These are phyloP conservation scores for Cyphellophora europaea DNA, from an alignment of 2,329 filamentous ascomycete genomes.

Conservation along the genomic window DNA sequence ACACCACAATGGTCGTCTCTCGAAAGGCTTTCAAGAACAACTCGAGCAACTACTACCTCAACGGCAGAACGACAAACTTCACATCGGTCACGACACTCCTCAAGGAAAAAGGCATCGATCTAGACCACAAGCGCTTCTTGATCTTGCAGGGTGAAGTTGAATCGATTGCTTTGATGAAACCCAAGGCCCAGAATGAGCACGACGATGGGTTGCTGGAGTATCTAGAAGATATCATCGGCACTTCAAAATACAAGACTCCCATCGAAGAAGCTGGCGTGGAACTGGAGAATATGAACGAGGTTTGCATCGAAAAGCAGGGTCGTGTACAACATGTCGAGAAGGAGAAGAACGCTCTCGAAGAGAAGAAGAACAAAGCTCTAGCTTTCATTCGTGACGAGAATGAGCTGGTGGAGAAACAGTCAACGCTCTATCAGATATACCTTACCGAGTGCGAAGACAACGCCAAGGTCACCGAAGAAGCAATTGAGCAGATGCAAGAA, in stretches of 20 bases:
- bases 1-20: conserved; percentile 80
- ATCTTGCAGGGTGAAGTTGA: conserved; percentile 97
- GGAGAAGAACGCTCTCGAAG: conserved; percentile 83
- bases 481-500: conserved; percentile 80
- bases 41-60: conserved; percentile 96
- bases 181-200: conserved; percentile 89
- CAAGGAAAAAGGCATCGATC: conserved; percentile 78
- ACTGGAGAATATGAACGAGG: conserved; percentile 85
- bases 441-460: conserved; percentile 84
- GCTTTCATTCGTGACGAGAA: conserved; percentile 89
- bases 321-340: conserved; percentile 97
- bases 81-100: conserved; percentile 82
- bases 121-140: conserved; percentile 96
- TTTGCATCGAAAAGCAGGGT: conserved; percentile 88
- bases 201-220: conserved; percentile 95
- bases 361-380: conserved; percentile 92
- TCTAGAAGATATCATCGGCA: conserved; percentile 96
- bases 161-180: conserved; percentile 98
- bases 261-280: conserved; percentile 90
- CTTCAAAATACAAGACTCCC: conserved; percentile 93
- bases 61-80: conserved; percentile 81
- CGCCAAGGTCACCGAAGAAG: conserved; percentile 76
- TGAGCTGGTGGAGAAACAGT: conserved; percentile 80
- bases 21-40: conserved; percentile 96
- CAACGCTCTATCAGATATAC: conserved; percentile 85